Conservation (phyloP, 1,139 yeast species). For the Pneumocystis sp. region DNA sequence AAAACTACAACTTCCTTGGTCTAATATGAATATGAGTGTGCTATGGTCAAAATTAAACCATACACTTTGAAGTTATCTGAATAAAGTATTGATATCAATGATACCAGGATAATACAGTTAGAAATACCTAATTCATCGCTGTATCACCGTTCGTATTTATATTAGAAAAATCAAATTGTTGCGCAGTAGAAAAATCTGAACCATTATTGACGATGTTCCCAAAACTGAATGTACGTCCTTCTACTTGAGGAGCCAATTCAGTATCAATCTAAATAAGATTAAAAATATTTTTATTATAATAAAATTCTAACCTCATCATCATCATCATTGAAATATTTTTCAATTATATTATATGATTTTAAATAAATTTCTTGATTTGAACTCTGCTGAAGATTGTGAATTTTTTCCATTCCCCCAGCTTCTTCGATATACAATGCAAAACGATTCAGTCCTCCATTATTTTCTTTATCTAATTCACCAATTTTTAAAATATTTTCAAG, state of each 20-base stretch:
- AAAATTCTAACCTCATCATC: conserved; percentile 38
- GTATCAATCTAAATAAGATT: background rate
- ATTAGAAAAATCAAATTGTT: background rate
- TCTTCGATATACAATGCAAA: conserved; percentile 88
- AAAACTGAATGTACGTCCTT: background rate
- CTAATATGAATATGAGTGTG: background rate
- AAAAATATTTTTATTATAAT: background rate
- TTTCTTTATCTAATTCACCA: conserved; percentile 85
- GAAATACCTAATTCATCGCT: background rate
- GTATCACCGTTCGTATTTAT: background rate
- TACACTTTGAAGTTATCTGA: background rate
- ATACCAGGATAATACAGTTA: background rate
- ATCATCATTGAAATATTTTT: conserved; percentile 77
- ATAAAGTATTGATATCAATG: background rate
- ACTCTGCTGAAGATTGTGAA: conserved; percentile 81
- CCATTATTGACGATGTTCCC: background rate
- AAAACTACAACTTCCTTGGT: background rate
- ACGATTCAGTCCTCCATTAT: conserved; percentile 58
- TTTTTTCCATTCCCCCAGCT: conserved; percentile 97
- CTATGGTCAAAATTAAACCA: background rate
- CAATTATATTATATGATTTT: conserved; percentile 81
- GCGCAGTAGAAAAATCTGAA: background rate
- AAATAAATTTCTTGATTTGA: conserved; percentile 83
- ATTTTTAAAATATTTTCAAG: conserved; percentile 82
- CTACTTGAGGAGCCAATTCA: background rate